Evolutionary conservation across 2,329 filamentous ascomycete species (phyloP), one percentile per base, ranked within the genome.

Genomic region (Penicillium janthinellum): DNA sequence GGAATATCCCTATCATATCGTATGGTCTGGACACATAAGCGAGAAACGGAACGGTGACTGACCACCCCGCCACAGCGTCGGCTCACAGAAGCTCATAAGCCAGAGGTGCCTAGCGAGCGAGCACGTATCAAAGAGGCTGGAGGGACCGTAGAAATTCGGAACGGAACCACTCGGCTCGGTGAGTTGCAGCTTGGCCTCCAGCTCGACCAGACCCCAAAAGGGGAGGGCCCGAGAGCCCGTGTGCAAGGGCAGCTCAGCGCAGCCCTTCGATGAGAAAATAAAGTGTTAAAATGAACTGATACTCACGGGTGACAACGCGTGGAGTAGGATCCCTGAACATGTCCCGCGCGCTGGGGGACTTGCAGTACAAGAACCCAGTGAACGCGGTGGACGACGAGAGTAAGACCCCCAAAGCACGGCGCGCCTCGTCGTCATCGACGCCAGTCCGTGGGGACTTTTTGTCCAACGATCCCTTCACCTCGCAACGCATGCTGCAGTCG

Each of bases 341-440:
- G 70, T 76, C 73, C 22, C 72, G 73, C 31, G 73, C 73, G 22
- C 54, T 75, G n/a, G 73, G 73, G 3, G 73, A 75, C 56, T 63
- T 76, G 25, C 73, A 74, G 60, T 76, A 76, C 63, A 76, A 76
- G 54, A 71, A 72, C 44, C 73, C 73, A 22, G 67, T 75, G 28
- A 75, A 74, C 54, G 68, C 56, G 2, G 47, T 65, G 6, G 57
- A 63, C 17, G 59, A 69, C 39, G 53, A 60, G 3, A 50, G 28
- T 25, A 56, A 57, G 5, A 39, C 53, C 6, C 39, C 55, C n/a
- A 64, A 58, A 49, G 56, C 58, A 17, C 60, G 63, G 59, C 68
- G 64, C 15, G 67, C 66, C 25, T 65, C 66, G 17, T 61, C 65
- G 25, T 61, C 54, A 58, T 65, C 64, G 12, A 59, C 17, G 17